Base-by-base conservation (phyloP, 1,284 basidiomycete genomes). In the Trichosporon sp. region DNA sequence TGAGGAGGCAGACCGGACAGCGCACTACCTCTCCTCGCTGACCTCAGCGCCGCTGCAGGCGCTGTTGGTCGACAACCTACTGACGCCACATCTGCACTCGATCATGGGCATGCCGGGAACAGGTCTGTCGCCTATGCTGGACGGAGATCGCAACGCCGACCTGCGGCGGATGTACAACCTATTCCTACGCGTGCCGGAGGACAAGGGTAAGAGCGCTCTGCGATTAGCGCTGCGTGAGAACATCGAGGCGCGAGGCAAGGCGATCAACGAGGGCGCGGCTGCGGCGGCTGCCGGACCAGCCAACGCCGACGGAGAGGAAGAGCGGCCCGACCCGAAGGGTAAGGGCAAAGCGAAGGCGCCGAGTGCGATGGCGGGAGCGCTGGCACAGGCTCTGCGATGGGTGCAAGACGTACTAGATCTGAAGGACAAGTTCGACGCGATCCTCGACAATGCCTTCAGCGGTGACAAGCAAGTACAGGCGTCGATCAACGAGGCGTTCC, bases 341-440 rank as follows among this genome's bases (percentile, higher is more conserved):
- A 90, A 87, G 73, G 85, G 82, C 2, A 90, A 87, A 70, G 84
- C 83, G 6, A 85, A 84, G 60, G 76, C 68, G 10, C 71, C 73
- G 9, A 65, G 65, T n/a, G 63, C 73, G 0, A 65, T 69, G 10
- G 69, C 69, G 16, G 69, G 65, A 7, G 77, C 79, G 0, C 73
- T 82, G 4, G 77, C 75, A 10, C 72, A 81, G 8, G 96, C 95
- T 0, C 82, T 97, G 61, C 89, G 88, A 75, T 99, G 96, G 96
- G 95, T 99, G 0, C 89, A 96, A 78, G 89, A 92, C 70, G 90
- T 97, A 9, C 83, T 99, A 10, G 87, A 89, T 66, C 83, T 99
- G 65, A 97, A 98, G 80, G 92, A 95, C 80, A 91, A 87, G 74
- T 93, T 97, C 74, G 92, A 97, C 72, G 74, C 73, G 10, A 80